Percentiles rank a stretch among this genome's conserved stretches.
Conservation (phyloP, 225 moss, liverwort and hornwort genomes). For the Physcomitrium patens region DNA sequence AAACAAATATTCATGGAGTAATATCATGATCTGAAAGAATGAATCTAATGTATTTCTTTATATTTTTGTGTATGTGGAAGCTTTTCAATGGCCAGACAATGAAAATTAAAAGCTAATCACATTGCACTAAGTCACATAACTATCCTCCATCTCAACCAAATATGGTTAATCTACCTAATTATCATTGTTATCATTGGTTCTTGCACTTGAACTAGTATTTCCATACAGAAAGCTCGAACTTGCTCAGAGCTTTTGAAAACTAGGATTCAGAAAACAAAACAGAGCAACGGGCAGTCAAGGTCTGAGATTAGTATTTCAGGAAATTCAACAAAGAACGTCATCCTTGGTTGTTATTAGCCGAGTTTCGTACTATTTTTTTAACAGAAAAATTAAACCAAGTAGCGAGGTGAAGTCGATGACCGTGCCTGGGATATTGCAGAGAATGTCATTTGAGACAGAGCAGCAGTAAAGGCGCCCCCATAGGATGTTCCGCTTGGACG, state of each 20-base stretch:
- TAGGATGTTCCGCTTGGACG: slow-evolving; percentile 81
- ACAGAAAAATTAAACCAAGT: neutral
- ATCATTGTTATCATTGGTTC: neutral
- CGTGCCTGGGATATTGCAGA: slow-evolving; percentile 82
- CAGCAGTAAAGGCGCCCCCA: slow-evolving; percentile 90
- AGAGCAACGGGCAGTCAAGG: neutral
- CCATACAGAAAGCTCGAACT: slow-evolving; percentile 5
- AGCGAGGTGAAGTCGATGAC: neutral
- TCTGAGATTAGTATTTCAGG: no score
- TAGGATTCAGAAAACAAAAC: slow-evolving; percentile 1
- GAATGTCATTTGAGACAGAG: slow-evolving; percentile 89
- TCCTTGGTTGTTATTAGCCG: no score
- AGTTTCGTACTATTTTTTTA: neutral
- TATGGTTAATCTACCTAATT: slow-evolving; percentile 1
- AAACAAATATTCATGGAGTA: neutral
- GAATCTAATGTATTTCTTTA: neutral
- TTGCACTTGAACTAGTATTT: slow-evolving; percentile 7
- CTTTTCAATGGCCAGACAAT: neutral
- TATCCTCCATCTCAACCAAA: neutral
- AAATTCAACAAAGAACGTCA: no score
- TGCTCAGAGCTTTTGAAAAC: slow-evolving; percentile 5
- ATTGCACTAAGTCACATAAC: neutral
- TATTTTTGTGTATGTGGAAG: neutral
- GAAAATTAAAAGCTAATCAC: neutral
- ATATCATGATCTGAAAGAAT: neutral